phyloP scores from a whole-genome alignment of 345 rosid genomes.

The Aquilaria malaccensis region DNA sequence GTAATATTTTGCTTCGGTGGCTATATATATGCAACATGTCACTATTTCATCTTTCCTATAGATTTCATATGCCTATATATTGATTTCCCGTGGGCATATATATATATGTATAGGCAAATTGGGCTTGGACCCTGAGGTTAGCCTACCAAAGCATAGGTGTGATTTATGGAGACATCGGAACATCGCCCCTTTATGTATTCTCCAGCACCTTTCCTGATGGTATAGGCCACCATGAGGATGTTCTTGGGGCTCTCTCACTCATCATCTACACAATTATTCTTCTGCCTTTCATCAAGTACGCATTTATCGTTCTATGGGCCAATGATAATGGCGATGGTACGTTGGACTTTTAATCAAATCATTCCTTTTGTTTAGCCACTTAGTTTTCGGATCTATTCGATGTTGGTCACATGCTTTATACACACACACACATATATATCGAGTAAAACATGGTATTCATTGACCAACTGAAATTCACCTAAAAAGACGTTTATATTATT shows the following conservation, averaged over 20 bases:
- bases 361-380: not conserved
- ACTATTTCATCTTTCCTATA: too few species aligned
- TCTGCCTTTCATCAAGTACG: constrained; percentile 53
- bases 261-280: constrained; percentile 57
- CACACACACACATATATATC: not conserved
- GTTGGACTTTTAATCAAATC: not conserved
- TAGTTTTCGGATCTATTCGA: not conserved
- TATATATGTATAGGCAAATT: constrained; percentile 19
- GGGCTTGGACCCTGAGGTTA: constrained; percentile 49
- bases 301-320: constrained; percentile 60
- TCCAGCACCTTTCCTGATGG: constrained; percentile 48
- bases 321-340: constrained; percentile 84
- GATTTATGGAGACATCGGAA: constrained; percentile 74
- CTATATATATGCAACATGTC: not conserved
- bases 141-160: constrained; percentile 74
- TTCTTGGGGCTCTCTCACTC: constrained; percentile 59
- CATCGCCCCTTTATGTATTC: constrained; percentile 70
- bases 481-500: too few species aligned
- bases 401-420: not conserved
- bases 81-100: too few species aligned
- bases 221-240: constrained; percentile 33
- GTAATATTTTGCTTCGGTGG: too few species aligned
- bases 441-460: not conserved
- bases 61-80: too few species aligned
- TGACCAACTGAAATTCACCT: too few species aligned